phyloP scores from a whole-genome alignment of 371 early-diverging fungal species.

The Syncephalis fuscata region DNA sequence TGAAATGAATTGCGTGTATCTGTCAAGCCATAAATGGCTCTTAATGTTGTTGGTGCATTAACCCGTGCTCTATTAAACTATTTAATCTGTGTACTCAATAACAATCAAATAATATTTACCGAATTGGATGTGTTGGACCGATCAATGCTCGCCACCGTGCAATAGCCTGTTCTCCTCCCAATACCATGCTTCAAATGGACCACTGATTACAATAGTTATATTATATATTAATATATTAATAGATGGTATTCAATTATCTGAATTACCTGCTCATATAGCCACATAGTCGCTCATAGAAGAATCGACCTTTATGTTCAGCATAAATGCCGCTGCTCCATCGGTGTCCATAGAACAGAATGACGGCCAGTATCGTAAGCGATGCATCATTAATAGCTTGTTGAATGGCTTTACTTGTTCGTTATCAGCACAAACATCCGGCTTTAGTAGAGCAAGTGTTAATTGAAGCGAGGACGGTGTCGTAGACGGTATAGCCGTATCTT shows the following conservation, averaged over 20 bases:
- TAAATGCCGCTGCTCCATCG: slow-evolving; percentile 42
- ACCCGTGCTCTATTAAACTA: slow-evolving; percentile 30
- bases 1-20: slow-evolving; percentile 73
- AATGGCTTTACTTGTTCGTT: slow-evolving; percentile 13
- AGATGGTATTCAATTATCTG: not conserved
- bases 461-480: slow-evolving; percentile 14
- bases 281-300: slow-evolving; percentile 46
- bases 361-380: slow-evolving; percentile 21
- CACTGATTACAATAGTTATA: slow-evolving; percentile 15
- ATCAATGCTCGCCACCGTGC: slow-evolving; percentile 39
- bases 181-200: slow-evolving; percentile 37
- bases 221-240: not conserved
- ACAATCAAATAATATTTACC: slow-evolving; percentile 20
- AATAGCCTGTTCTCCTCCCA: slow-evolving; percentile 40
- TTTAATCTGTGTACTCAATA: not conserved
- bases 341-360: slow-evolving; percentile 34
- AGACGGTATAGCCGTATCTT: too few relatives aligned
- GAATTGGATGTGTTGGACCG: slow-evolving; percentile 45
- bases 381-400: slow-evolving; percentile 18
- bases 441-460: slow-evolving; percentile 51
- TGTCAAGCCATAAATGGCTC: slow-evolving; percentile 56
- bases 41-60: slow-evolving; percentile 33
- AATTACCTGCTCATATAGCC: slow-evolving; percentile 49
- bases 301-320: slow-evolving; percentile 41
- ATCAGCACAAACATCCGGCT: slow-evolving; percentile 61